These are phyloP conservation scores for Rosellinia necatrix DNA, from an alignment of 2,329 filamentous ascomycete genomes.

Conservation along the genomic window DNA sequence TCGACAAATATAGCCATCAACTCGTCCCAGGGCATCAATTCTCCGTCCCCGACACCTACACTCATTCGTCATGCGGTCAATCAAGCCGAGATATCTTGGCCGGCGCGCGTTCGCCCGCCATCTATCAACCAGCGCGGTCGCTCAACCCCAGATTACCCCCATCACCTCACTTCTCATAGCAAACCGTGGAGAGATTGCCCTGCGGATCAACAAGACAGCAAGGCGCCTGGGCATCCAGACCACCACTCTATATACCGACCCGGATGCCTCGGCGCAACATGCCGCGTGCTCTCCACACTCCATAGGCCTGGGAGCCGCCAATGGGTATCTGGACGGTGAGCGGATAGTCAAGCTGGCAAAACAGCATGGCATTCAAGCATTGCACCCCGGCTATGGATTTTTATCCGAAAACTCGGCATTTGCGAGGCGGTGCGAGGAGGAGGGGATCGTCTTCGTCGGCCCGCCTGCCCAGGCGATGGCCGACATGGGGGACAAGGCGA, in stretches of 20 bases:
- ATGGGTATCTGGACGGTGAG: constrained; percentile 90
- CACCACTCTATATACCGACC: constrained; percentile 93
- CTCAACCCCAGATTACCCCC: constrained; percentile 48
- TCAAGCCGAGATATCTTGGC: constrained; percentile 56
- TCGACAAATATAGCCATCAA: constrained; percentile 5
- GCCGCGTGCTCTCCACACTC: constrained; percentile 82
- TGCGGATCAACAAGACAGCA: constrained; percentile 89
- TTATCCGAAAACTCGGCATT: constrained; percentile 93
- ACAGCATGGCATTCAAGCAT: constrained; percentile 81
- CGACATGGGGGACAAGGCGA: constrained; percentile 71
- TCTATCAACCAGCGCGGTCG: constrained; percentile 41
- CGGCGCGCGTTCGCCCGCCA: constrained; percentile 50
- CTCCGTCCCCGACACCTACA: background rate
- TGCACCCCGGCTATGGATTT: constrained; percentile 97
- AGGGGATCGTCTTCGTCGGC: constrained; percentile 92
- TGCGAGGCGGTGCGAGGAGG: constrained; percentile 83
- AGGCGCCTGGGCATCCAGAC: constrained; percentile 87
- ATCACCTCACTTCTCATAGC: constrained; percentile 88
- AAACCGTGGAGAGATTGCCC: constrained; percentile 94
- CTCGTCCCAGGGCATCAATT: constrained; percentile 5
- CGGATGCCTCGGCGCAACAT: constrained; percentile 86
- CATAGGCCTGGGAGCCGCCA: constrained; percentile 79
- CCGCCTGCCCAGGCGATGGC: constrained; percentile 81
- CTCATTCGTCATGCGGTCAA: constrained; percentile 55
- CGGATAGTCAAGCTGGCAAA: constrained; percentile 89